Evolutionary conservation across 2,329 filamentous ascomycete species (phyloP).

Genomic region (Waltergamsia citrina): DNA sequence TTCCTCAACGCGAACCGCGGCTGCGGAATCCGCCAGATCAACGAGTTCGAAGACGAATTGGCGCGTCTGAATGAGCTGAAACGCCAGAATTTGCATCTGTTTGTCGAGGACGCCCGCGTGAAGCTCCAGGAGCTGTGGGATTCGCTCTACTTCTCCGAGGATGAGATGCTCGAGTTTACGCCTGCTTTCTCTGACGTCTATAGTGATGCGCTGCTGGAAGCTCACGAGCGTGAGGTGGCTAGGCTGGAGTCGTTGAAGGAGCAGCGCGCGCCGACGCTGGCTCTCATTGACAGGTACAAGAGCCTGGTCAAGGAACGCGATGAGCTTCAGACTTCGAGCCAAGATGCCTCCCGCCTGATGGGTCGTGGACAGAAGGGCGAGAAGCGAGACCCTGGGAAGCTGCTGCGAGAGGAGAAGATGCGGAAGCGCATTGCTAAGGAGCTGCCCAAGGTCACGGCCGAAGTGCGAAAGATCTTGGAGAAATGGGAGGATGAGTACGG

Average conservation of each 20-base stretch:
- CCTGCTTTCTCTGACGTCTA: slow-evolving; percentile 96
- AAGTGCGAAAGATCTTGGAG: slow-evolving; percentile 75
- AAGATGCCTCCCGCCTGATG: slow-evolving; percentile 91
- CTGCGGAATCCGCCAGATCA: slow-evolving; percentile 83
- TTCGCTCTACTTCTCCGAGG: slow-evolving; percentile 84
- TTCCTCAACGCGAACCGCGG: slow-evolving; percentile 86
- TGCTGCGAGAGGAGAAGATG: slow-evolving; percentile 96
- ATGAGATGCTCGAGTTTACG: slow-evolving; percentile 97
- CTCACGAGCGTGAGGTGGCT: slow-evolving; percentile 84
- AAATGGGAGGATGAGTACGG: slow-evolving; percentile 92
- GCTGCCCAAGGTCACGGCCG: slow-evolving; percentile 78
- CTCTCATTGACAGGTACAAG: slow-evolving; percentile 75
- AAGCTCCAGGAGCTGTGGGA: slow-evolving; percentile 96
- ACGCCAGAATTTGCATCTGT: slow-evolving; percentile 86
- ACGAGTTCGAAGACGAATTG: slow-evolving; percentile 92
- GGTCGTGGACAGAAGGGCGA: slow-evolving; percentile 87
- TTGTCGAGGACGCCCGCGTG: slow-evolving; percentile 87
- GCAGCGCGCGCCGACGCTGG: slow-evolving; percentile 76
- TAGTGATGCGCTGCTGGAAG: slow-evolving; percentile 88
- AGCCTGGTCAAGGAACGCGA: slow-evolving; percentile 77
- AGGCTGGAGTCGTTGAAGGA: slow-evolving; percentile 75
- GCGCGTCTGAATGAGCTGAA: slow-evolving; percentile 83
- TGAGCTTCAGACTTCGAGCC: slow-evolving; percentile 79
- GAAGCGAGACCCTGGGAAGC: slow-evolving; percentile 85
- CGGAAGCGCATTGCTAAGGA: slow-evolving; percentile 95